phyloP scores from a whole-genome alignment of 75 land plant genomes.

The Pinus tabuliformis region DNA sequence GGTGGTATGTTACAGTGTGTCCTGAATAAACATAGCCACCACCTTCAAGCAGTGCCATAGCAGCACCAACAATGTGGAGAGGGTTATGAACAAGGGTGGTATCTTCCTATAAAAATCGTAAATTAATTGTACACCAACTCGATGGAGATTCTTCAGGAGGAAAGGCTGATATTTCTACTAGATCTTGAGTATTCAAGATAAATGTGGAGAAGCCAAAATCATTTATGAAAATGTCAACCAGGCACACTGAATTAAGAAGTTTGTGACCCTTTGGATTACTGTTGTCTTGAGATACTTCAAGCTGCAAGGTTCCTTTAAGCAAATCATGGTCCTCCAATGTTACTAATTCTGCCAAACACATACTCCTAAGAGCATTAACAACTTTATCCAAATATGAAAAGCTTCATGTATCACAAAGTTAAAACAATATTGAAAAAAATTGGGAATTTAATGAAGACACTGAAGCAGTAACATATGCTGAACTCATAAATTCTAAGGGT shows the following conservation, averaged over 20 bases:
- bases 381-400: slow-evolving; percentile 92
- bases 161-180: slow-evolving; percentile 59
- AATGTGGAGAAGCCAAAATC: slow-evolving; percentile 90
- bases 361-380: slow-evolving; percentile 52
- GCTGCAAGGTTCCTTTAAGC: slow-evolving; percentile 48
- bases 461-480: slow-evolving; percentile 45
- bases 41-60: slow-evolving; percentile 37
- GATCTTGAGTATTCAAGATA: slow-evolving; percentile 61
- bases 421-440: slow-evolving; percentile 66
- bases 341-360: slow-evolving; percentile 69
- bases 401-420: slow-evolving; percentile 86
- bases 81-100: slow-evolving; percentile 71
- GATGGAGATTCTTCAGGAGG: slow-evolving; percentile 68
- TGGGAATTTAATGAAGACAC: slow-evolving; percentile 83
- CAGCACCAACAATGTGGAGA: slow-evolving; percentile 72
- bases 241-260: no score
- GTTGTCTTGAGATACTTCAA: slow-evolving; percentile 17
- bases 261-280: slow-evolving; percentile 55
- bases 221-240: slow-evolving; percentile 56
- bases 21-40: slow-evolving; percentile 10
- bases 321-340: slow-evolving; percentile 65
- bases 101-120: slow-evolving; percentile 49
- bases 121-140: slow-evolving; percentile 69
- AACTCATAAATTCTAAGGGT: slow-evolving; percentile 34
- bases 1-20: slow-evolving; percentile 9